Percentiles rank a stretch among this genome's conserved stretches.
Evolutionary conservation across 2,329 filamentous ascomycete species (phyloP).

Genomic region (Berkeleyomyces basicola): DNA sequence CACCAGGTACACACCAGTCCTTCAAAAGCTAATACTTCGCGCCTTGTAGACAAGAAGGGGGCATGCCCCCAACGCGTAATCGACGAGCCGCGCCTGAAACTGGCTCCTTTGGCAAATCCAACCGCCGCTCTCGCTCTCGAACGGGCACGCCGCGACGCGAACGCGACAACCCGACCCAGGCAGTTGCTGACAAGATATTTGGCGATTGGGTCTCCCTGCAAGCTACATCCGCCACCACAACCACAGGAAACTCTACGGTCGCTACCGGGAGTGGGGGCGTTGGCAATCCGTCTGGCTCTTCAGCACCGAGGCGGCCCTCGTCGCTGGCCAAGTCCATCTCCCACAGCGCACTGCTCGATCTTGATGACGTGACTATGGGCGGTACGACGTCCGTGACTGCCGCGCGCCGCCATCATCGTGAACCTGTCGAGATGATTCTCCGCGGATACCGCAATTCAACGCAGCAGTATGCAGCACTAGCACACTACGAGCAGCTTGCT

Average conservation of each 20-base stretch:
- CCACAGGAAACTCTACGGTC: conserved; percentile 19
- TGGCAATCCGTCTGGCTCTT: not conserved
- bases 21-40: not conserved
- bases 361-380: conserved; percentile 18
- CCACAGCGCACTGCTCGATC: conserved; percentile 18
- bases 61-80: conserved; percentile 30
- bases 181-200: conserved; percentile 46
- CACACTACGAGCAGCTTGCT: conserved; percentile 74
- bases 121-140: conserved; percentile 43
- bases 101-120: conserved; percentile 52
- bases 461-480: conserved; percentile 71
- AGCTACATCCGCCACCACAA: conserved; percentile 20
- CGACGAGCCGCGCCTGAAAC: conserved; percentile 41
- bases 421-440: conserved; percentile 60
- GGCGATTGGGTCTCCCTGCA: conserved; percentile 38
- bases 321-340: conserved; percentile 15
- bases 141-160: conserved; percentile 39
- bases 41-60: conserved; percentile 33
- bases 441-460: conserved; percentile 55
- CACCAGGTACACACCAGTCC: not conserved
- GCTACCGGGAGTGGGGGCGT: conserved; percentile 13
- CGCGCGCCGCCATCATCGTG: conserved; percentile 22
- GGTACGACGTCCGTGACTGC: conserved; percentile 19
- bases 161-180: conserved; percentile 44
- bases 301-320: conserved; percentile 4